These are phyloP conservation scores for Excoecaria agallocha DNA, from an alignment of 345 rosid genomes.

Conservation along the genomic window DNA sequence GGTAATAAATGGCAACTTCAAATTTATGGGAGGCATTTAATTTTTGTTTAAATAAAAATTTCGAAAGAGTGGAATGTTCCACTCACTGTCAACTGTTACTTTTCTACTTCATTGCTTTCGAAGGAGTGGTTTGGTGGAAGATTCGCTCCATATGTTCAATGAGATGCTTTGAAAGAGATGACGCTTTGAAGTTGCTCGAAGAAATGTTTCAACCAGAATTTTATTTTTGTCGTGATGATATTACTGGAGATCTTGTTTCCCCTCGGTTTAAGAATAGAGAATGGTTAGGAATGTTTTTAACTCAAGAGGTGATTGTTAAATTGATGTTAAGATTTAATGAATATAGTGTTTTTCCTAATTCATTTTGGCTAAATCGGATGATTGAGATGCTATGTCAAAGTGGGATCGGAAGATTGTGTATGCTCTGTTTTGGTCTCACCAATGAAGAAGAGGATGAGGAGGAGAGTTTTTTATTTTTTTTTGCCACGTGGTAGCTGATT, in stretches of 20 bases:
- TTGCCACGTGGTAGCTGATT: too few relatives aligned
- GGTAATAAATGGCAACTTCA: too few relatives aligned
- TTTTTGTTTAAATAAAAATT: too few relatives aligned
- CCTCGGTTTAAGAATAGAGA: conserved; percentile 30
- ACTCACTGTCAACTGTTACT: conserved; percentile 41
- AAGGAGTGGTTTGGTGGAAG: conserved; percentile 43
- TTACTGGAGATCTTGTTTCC: conserved; percentile 48
- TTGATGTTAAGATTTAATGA: conserved; percentile 46
- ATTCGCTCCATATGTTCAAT: conserved; percentile 42
- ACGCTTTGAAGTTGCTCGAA: conserved; percentile 76
- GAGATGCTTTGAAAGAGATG: conserved; percentile 40
- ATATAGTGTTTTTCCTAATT: conserved; percentile 48
- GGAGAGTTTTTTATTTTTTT: too few relatives aligned
- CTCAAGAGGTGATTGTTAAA: conserved; percentile 38
- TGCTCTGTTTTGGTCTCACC: too few relatives aligned
- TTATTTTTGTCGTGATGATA: conserved; percentile 38
- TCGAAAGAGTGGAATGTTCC: too few relatives aligned
- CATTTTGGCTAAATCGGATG: too few relatives aligned
- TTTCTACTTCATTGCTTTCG: conserved; percentile 52
- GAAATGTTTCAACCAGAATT: conserved; percentile 63
- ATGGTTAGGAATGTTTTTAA: conserved; percentile 24
- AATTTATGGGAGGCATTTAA: too few relatives aligned
- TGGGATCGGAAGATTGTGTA: too few relatives aligned
- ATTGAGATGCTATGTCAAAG: conserved; percentile 46
- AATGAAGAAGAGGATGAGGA: too few relatives aligned